A percentile compares a stretch with the other conserved stretches of the same genome.
Evolutionary conservation across 495 filamentous ascomycete genomes (phyloP).

Genomic region (Cercophora samala): DNA sequence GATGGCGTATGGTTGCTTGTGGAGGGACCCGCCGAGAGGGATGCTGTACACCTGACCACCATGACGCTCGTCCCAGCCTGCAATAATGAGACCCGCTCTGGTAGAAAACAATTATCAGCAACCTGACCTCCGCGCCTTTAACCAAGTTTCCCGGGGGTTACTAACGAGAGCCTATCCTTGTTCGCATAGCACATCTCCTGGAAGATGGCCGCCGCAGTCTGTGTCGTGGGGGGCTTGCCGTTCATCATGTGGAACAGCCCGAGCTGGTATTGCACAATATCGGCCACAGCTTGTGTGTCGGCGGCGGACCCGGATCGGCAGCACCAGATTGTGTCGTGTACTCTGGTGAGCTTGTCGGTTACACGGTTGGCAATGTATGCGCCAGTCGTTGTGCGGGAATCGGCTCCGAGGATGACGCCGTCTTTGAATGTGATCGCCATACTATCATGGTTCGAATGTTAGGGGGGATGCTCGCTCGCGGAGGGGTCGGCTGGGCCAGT

Average conservation of each 20-base stretch:
- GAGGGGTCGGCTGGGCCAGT: neutral
- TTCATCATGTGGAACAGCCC: constrained; percentile 88
- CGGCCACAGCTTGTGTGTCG: constrained; percentile 95
- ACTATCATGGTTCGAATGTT: constrained; percentile 41
- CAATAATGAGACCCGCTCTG: constrained; percentile 96
- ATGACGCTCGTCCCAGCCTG: constrained; percentile 88
- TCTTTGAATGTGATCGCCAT: constrained; percentile 97
- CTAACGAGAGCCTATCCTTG: constrained; percentile 83
- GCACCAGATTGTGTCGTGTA: constrained; percentile 99
- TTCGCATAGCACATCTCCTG: constrained; percentile 97
- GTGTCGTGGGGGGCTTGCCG: constrained; percentile 83
- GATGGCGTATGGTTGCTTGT: constrained; percentile 95
- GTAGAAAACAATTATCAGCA: constrained; percentile 25
- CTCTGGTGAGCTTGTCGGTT: constrained; percentile 97
- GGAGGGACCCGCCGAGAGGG: constrained; percentile 90
- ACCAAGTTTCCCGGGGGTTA: neutral
- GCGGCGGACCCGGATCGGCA: constrained; percentile 94
- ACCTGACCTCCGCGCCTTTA: neutral
- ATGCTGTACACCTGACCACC: constrained; percentile 97
- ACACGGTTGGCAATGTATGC: constrained; percentile 99
- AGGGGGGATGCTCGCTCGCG: constrained; percentile 14
- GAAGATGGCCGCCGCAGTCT: constrained; percentile 90
- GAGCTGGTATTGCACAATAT: constrained; percentile 95
- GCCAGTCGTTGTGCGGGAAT: constrained; percentile 97
- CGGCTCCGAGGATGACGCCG: constrained; percentile 92